phyloP scores from a whole-genome alignment of 352 stramenopile genomes.

The Phytophthora hybrid region DNA sequence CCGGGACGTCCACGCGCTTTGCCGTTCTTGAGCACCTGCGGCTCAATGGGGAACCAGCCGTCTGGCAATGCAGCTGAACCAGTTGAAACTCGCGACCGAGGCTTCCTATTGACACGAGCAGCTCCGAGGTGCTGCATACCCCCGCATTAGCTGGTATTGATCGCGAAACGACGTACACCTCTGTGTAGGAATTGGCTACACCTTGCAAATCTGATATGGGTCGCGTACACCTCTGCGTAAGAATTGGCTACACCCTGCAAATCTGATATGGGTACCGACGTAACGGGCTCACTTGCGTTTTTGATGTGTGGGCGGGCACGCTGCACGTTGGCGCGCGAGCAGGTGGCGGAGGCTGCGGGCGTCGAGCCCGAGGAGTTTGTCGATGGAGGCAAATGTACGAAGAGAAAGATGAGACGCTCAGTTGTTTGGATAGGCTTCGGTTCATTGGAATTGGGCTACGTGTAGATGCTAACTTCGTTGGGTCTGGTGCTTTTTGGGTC shows the following conservation, averaged over 20 bases:
- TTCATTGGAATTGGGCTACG: constrained; percentile 5
- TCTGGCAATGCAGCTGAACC: constrained; percentile 26
- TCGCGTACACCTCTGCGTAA: constrained; percentile 16
- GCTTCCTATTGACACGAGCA: constrained; percentile 16
- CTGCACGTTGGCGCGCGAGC: constrained; percentile 64
- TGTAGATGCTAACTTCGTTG: constrained; percentile 1
- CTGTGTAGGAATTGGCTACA: constrained; percentile 15
- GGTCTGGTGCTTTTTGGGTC: background rate
- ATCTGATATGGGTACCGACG: background rate
- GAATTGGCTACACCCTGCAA: constrained; percentile 15
- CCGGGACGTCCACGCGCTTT: constrained; percentile 18
- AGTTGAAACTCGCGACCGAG: constrained; percentile 8
- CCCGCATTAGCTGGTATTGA: background rate
- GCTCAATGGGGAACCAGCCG: constrained; percentile 48
- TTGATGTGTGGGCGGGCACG: constrained; percentile 79
- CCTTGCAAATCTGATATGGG: constrained; percentile 25
- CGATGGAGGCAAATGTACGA: constrained; percentile 79
- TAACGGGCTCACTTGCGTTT: constrained; percentile 7
- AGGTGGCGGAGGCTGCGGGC: constrained; percentile 58
- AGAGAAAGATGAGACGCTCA: background rate
- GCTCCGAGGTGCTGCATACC: constrained; percentile 24
- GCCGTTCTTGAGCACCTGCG: constrained; percentile 19
- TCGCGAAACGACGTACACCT: constrained; percentile 36
- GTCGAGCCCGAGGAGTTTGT: constrained; percentile 61
- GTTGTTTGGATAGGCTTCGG: background rate